Evolutionary conservation across 192 early-diverging fungal genomes (phyloP).

Genomic region (Coemansia sp.): DNA sequence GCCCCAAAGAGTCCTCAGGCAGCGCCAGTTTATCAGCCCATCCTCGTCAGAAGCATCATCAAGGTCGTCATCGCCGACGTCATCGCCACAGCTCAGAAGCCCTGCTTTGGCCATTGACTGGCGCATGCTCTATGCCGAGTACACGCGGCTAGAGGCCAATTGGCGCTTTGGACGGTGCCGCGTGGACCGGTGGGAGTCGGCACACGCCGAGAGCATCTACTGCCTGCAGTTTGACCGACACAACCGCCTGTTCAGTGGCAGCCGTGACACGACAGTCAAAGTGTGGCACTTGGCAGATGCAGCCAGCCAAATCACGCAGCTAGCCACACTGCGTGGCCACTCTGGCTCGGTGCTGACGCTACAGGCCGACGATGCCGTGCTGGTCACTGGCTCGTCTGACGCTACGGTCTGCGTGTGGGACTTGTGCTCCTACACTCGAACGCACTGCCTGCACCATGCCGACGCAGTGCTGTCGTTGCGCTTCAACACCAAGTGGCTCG

Average conservation of each 20-base stretch:
- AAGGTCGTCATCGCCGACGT: neutral
- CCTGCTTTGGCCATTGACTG: constrained; percentile 62
- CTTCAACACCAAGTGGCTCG: constrained; percentile 71
- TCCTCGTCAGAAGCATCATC: neutral
- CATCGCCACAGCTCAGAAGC: constrained; percentile 5
- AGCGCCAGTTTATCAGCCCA: neutral
- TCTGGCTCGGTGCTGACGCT: constrained; percentile 83
- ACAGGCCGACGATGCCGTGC: constrained; percentile 69
- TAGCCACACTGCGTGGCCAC: constrained; percentile 72
- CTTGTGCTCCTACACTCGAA: constrained; percentile 58
- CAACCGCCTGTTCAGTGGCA: constrained; percentile 70
- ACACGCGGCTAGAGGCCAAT: constrained; percentile 66
- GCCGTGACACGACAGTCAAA: constrained; percentile 71
- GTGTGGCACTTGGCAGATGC: constrained; percentile 76
- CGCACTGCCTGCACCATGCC: constrained; percentile 60
- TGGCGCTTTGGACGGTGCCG: constrained; percentile 71
- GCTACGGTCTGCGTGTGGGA: constrained; percentile 73
- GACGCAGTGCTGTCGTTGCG: constrained; percentile 80
- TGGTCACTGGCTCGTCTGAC: constrained; percentile 76
- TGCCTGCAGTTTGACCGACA: constrained; percentile 75
- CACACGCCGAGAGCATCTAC: constrained; percentile 87
- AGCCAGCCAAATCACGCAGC: constrained; percentile 38
- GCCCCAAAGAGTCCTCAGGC: neutral
- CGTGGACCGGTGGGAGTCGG: constrained; percentile 62
- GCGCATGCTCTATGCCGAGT: constrained; percentile 72